Conservation (phyloP, 2,329 filamentous ascomycete species). For the Atkinsonella texensis region DNA sequence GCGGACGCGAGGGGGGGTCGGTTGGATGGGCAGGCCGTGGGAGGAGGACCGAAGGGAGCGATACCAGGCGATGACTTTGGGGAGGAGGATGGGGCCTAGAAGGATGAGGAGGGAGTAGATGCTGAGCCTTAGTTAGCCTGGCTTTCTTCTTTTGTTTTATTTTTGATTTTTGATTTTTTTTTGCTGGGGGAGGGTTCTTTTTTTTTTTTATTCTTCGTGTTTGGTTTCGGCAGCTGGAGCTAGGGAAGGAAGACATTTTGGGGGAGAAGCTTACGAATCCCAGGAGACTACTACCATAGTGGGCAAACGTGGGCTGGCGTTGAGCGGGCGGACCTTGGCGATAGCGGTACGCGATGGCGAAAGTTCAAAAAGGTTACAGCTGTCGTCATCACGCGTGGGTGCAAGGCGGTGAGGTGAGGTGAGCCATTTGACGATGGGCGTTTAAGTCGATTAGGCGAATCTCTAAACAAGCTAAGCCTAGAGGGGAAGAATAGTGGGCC, state of each 20-base stretch:
- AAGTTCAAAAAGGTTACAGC: neutral
- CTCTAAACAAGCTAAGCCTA: no score
- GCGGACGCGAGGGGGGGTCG: conserved; percentile 40
- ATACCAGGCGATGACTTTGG: conserved; percentile 53
- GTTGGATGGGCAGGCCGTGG: conserved; percentile 37
- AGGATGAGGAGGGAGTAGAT: conserved; percentile 45
- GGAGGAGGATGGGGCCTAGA: conserved; percentile 61
- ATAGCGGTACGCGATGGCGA: neutral
- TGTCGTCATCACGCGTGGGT: neutral
- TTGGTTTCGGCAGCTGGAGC: no score
- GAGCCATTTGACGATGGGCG: no score
- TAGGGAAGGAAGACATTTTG: neutral
- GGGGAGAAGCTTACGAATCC: conserved; percentile 6
- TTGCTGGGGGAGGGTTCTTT: no score
- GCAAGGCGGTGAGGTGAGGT: neutral
- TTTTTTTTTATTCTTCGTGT: no score
- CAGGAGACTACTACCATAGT: conserved; percentile 9
- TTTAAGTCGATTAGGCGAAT: no score
- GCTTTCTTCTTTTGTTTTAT: neutral
- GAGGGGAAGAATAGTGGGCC: no score
- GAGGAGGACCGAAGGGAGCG: conserved; percentile 38
- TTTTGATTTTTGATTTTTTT: no score
- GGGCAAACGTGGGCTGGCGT: neutral
- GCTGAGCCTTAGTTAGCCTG: conserved; percentile 10
- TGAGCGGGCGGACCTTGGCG: neutral